Conservation (phyloP, 768 basidiomycete genomes). For the Tephrocybe sp. region DNA sequence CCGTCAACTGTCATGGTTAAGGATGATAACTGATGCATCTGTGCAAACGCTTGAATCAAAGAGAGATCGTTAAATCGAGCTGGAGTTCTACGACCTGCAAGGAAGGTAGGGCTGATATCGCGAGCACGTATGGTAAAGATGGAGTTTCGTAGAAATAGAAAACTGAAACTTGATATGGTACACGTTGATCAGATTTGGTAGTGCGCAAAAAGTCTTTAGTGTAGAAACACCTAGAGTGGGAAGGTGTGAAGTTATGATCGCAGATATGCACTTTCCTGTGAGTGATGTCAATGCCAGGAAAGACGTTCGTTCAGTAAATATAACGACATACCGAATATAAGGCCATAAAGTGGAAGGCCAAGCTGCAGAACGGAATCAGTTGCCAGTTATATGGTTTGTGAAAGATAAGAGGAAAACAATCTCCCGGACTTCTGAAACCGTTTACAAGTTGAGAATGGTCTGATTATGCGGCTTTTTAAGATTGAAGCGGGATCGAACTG, state of each 20-base stretch:
- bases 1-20: background rate
- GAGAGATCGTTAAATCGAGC: background rate
- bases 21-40: background rate
- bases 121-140: background rate
- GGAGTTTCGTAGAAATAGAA: background rate
- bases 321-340: background rate
- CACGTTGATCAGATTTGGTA: background rate
- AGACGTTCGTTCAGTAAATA: background rate
- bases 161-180: background rate
- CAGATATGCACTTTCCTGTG: background rate
- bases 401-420: background rate
- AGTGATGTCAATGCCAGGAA: background rate
- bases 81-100: background rate
- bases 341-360: constrained; percentile 1
- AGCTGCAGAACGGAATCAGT: background rate
- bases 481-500: background rate
- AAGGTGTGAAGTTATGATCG: background rate
- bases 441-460: background rate
- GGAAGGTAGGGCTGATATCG: background rate
- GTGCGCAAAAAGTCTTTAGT: background rate
- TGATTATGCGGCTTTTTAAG: background rate
- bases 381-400: background rate
- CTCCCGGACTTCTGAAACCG: background rate
- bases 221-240: background rate
- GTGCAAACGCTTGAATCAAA: background rate